phyloP scores from a whole-genome alignment of 495 filamentous ascomycete species.

The Penicillium robsamsonii region DNA sequence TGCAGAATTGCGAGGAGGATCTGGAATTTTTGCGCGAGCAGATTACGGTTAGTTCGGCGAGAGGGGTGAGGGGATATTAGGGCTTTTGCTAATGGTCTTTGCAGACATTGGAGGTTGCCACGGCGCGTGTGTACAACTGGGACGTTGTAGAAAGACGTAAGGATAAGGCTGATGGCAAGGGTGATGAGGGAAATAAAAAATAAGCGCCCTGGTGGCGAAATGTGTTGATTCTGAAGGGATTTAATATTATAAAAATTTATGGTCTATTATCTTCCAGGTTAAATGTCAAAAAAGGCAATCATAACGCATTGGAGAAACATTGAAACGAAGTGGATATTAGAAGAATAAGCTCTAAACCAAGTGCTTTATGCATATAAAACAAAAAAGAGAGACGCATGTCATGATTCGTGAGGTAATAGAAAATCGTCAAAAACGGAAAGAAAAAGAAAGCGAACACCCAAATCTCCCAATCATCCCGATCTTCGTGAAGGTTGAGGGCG shows the following conservation, averaged over 20 bases:
- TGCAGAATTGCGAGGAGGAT: slow-evolving; percentile 90
- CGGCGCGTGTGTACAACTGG: slow-evolving; percentile 98
- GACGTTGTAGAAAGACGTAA: slow-evolving; percentile 92
- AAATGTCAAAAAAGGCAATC: not conserved
- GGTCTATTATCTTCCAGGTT: slow-evolving; percentile 6
- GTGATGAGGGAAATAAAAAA: slow-evolving; percentile 34
- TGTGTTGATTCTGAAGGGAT: slow-evolving; percentile 11
- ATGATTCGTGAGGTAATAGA: slow-evolving; percentile 15
- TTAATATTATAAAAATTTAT: slow-evolving; percentile 13
- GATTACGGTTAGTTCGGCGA: slow-evolving; percentile 69
- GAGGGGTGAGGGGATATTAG: not conserved
- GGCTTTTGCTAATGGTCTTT: slow-evolving; percentile 3
- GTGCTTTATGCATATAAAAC: slow-evolving; percentile 9
- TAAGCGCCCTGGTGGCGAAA: slow-evolving; percentile 16
- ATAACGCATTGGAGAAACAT: not conserved
- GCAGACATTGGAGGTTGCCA: slow-evolving; percentile 93
- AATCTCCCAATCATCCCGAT: not conserved
- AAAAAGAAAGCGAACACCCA: not conserved
- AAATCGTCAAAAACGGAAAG: not conserved
- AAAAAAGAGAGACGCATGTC: slow-evolving; percentile 10
- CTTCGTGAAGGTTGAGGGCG: not conserved
- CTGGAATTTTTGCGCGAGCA: slow-evolving; percentile 94
- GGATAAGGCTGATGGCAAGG: slow-evolving; percentile 71
- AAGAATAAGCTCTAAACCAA: not conserved
- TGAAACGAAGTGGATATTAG: slow-evolving; percentile 5